Conservation (phyloP, 169 alveolate species). For the Plasmodium berghei region DNA sequence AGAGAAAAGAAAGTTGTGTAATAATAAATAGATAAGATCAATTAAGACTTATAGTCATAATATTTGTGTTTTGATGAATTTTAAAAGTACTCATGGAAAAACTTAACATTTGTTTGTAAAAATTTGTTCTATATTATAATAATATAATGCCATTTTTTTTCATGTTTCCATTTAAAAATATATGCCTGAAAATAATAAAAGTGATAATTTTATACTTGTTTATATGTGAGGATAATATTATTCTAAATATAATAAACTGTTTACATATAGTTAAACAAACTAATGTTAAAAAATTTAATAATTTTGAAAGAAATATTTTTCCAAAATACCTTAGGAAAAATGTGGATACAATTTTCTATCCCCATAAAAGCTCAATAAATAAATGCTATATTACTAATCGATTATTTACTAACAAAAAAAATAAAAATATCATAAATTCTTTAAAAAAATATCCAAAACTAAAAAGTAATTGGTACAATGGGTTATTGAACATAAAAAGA, state of each 20-base stretch:
- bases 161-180: slow-evolving; percentile 3
- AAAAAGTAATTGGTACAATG: neutral
- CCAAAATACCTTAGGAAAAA: no score
- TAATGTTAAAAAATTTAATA: neutral
- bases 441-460: neutral
- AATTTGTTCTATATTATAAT: neutral
- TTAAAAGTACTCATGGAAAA: no score
- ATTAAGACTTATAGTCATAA: no score
- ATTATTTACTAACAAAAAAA: neutral
- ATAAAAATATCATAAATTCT: neutral
- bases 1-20: no score
- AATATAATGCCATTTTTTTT: slow-evolving; percentile 39
- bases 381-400: slow-evolving; percentile 8
- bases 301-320: no score
- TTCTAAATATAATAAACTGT: neutral
- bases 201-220: slow-evolving; percentile 34
- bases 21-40: no score
- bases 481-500: neutral
- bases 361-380: neutral
- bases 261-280: neutral
- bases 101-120: no score
- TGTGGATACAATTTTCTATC: no score
- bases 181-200: slow-evolving; percentile 34
- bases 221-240: neutral
- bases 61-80: no score